Evolutionary conservation across 176 grass and related monocot genomes (phyloP), one percentile per base, ranked within the genome.

Genomic region (Dactylis glomerata): DNA sequence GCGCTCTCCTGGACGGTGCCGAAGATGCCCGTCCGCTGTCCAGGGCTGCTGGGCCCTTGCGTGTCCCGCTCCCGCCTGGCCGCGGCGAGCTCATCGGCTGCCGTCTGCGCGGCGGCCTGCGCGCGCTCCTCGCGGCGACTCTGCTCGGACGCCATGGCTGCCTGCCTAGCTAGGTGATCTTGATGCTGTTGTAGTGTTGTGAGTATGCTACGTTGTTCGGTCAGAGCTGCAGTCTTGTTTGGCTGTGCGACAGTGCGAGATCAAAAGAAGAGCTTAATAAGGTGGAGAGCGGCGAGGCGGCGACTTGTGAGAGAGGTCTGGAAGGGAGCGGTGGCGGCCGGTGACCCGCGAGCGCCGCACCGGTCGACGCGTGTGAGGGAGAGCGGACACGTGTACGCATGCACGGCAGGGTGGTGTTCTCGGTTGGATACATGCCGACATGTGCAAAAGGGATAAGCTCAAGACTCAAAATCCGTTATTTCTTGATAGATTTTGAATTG

Each of bases 141-240:
- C 84, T 87, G 80, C 75, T 88, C 51, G 33, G 91, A 93, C 49
- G 91, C 81, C 91, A 90, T 90, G 22, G 44, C 72, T 75, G 16
- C 72, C 27, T 75, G 0, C 8, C 27, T 32, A 51, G 16, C 27
- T 32, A 51, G 16, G 12, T 73, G 70, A 73, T 73, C 40, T 72
- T 47, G 41, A 19, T 73, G 15, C 11, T 24, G 22, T 28, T 10
- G 40, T 38, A 13, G 20, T 28, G n/a, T 11, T 73, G 68, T 24
- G 14, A 26, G 58, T 41, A 31, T 68, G n/a, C 11, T 70, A 13
- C 37, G 42, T 24, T 41, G 11, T 4, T 47, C 24, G 14, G 13
- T 47, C 14, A 49, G 46, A 16, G 3, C 0, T 28, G 41, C 3
- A 36, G 70, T 15, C 13, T 1, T 73, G 26, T 50, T 74, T 31